Conservation (phyloP, 2,329 filamentous ascomycete species). For the Ophiostoma tasmaniense region DNA sequence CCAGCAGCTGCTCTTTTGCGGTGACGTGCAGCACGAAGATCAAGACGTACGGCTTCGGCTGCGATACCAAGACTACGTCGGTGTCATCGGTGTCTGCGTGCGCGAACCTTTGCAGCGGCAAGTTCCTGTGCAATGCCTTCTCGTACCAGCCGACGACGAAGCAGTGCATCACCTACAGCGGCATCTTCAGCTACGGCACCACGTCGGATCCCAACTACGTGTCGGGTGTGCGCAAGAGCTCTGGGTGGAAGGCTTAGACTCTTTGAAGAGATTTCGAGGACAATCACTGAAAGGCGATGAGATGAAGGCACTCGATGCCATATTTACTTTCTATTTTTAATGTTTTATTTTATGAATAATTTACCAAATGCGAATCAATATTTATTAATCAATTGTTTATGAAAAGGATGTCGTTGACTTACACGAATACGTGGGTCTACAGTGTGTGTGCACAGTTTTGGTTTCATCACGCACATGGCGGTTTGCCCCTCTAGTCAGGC, state of each 20-base stretch:
- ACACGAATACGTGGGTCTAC: conserved; percentile 13
- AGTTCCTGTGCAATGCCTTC: conserved; percentile 15
- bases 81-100: conserved; percentile 5
- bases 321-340: not conserved
- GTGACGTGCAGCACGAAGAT: conserved; percentile 10
- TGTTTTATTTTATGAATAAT: not conserved
- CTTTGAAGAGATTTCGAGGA: not conserved
- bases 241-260: not conserved
- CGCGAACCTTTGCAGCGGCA: not conserved
- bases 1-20: conserved; percentile 3
- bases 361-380: not conserved
- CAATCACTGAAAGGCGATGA: not conserved
- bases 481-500: conserved; percentile 10
- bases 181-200: not conserved
- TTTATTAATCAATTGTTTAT: too few species aligned
- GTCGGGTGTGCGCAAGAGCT: not conserved
- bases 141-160: not conserved
- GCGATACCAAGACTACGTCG: not conserved
- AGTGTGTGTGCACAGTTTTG: conserved; percentile 3
- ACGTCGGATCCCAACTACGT: conserved; percentile 3
- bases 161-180: conserved; percentile 12
- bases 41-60: not conserved
- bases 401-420: not conserved
- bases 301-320: not conserved
- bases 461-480: not conserved